Base-by-base conservation (phyloP, 768 basidiomycete species). In the Chalciporus chontae region DNA sequence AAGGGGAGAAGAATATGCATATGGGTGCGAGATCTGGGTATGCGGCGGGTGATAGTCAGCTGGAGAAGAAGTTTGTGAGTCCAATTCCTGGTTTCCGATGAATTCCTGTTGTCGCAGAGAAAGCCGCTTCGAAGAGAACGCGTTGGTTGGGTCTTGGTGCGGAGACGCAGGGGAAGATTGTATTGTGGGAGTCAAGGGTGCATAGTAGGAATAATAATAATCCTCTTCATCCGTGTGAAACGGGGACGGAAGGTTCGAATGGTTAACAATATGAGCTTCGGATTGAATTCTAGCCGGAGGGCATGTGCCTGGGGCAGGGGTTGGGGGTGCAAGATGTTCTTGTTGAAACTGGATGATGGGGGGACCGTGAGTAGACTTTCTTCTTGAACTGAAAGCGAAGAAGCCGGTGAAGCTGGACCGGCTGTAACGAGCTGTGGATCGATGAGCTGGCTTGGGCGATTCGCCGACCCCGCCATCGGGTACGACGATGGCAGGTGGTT, bases 401-500 rank as follows among this genome's bases (percentile, higher is more conserved):
- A 67, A 67, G 36, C 51, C 53, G 8, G 61, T 48, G 4, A 58
- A 53, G 58, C 83, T 84, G n/a, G 69, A 67, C 8, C 82, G 73
- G 59, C 73, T 75, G 45, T 49, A 51, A n/a, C 61, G 56, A 11
- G 40, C 17, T 36, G 59, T 52, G 24, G 62, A 53, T 2, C 66
- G 70, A 6, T 53, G 61, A 29, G 54, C 0, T 14, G 61, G 63
- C 26, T 53, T 66, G 4, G 87, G 88, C 0, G 83, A 78, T 52
- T 85, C 83, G 24, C 86, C 86, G 18, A 89, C 76, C 21, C 82
- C 85, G 26, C 81, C 84, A 5, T 73, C 63, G 31, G 77, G 63
- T 51, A 71, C 73, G 57, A 75, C 67, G 56, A 74, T 77, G 0
- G 76, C 71, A 8, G 74, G 68, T 6, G 69, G 59, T 13, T 70